These are phyloP conservation scores for Cryptococcus sp. DNA, from an alignment of 1,284 basidiomycete species.

Conservation along the genomic window DNA sequence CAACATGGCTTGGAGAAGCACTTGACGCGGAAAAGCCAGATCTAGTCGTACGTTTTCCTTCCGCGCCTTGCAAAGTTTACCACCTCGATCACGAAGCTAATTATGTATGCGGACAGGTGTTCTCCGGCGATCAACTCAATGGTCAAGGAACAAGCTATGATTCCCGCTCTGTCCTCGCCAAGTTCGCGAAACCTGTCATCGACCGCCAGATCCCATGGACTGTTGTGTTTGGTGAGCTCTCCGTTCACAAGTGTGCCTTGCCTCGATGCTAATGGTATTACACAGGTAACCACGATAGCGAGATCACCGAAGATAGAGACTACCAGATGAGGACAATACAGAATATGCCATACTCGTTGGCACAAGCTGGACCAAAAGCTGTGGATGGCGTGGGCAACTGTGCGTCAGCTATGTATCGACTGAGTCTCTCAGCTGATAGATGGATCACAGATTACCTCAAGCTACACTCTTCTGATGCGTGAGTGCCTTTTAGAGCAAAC, in stretches of 20 bases:
- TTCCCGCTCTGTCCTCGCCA: slow-evolving; percentile 77
- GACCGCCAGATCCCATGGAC: slow-evolving; percentile 81
- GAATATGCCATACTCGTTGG: slow-evolving; percentile 79
- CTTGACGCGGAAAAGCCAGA: slow-evolving; percentile 86
- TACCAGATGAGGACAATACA: slow-evolving; percentile 71
- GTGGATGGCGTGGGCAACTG: slow-evolving; percentile 87
- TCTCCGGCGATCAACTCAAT: slow-evolving; percentile 77
- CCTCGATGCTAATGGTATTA: no score
- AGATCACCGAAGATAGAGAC: slow-evolving; percentile 62
- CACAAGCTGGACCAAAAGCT: slow-evolving; percentile 73
- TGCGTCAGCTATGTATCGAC: slow-evolving; percentile 21
- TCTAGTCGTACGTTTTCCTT: slow-evolving; percentile 65
- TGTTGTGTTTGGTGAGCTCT: slow-evolving; percentile 67
- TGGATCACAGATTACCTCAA: slow-evolving; percentile 59
- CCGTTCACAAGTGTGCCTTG: not conserved
- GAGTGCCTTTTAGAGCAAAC: slow-evolving; percentile 54
- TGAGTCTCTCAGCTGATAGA: slow-evolving; percentile 53
- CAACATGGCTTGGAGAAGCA: slow-evolving; percentile 65
- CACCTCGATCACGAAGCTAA: not conserved
- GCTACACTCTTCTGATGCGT: slow-evolving; percentile 59
- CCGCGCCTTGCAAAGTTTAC: slow-evolving; percentile 13
- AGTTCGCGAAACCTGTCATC: slow-evolving; percentile 77
- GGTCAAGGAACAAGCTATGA: slow-evolving; percentile 89
- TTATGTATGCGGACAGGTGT: slow-evolving; percentile 47
- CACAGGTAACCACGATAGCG: slow-evolving; percentile 81